phyloP scores from a whole-genome alignment of 768 basidiomycete genomes.

The Pleurotus eryngii region DNA sequence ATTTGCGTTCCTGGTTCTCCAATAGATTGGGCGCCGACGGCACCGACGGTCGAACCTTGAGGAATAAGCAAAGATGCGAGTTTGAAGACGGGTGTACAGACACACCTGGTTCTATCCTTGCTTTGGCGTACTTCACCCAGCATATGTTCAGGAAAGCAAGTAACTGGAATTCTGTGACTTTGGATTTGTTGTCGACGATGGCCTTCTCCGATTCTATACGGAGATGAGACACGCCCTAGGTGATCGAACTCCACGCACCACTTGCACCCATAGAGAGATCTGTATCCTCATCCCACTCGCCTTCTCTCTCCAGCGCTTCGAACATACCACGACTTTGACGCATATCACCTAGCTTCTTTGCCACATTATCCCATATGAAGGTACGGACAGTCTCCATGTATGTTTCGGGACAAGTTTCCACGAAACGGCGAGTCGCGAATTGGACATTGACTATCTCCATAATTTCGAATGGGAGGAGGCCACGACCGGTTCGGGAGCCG shows the following conservation, averaged over 20 bases:
- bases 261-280: slow-evolving; percentile 76
- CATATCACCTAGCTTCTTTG: slow-evolving; percentile 58
- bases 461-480: slow-evolving; percentile 86
- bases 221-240: background rate
- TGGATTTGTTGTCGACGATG: slow-evolving; percentile 85
- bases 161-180: slow-evolving; percentile 83
- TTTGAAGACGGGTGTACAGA: background rate
- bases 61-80: background rate
- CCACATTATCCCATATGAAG: slow-evolving; percentile 71
- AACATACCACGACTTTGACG: slow-evolving; percentile 79
- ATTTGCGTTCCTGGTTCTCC: slow-evolving; percentile 99
- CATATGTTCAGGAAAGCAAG: slow-evolving; percentile 80
- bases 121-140: slow-evolving; percentile 89
- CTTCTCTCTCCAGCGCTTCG: slow-evolving; percentile 69
- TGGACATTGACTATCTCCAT: slow-evolving; percentile 66
- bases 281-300: slow-evolving; percentile 75
- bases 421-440: slow-evolving; percentile 54
- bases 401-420: slow-evolving; percentile 65
- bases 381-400: slow-evolving; percentile 66
- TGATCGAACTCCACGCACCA: slow-evolving; percentile 36
- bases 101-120: slow-evolving; percentile 91
- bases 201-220: slow-evolving; percentile 58
- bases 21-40: slow-evolving; percentile 97
- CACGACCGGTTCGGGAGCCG: slow-evolving; percentile 52
- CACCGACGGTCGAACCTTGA: slow-evolving; percentile 93